Evolutionary conservation across 345 rosid genomes (phyloP).

Genomic region (Ricinus communis): DNA sequence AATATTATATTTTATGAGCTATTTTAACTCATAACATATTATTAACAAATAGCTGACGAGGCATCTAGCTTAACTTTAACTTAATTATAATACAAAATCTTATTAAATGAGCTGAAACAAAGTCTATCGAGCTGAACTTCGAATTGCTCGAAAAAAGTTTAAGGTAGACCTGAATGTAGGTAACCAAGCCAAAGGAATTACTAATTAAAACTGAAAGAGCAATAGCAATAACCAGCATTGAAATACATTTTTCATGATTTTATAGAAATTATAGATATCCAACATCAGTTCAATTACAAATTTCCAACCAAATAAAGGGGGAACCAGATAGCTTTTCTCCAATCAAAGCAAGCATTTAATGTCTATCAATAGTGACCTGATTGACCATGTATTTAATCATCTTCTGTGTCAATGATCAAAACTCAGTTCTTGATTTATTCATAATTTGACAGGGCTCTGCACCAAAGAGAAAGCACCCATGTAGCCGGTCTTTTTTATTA

Average conservation of each 20-base stretch:
- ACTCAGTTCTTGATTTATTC: conserved; percentile 13
- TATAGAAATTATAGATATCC: neutral
- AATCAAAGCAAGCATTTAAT: too few species aligned
- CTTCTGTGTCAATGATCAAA: neutral
- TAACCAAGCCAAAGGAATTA: too few species aligned
- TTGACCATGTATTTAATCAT: neutral
- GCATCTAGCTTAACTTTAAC: too few species aligned
- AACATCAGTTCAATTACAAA: neutral
- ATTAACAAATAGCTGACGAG: too few species aligned
- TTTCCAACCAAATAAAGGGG: neutral
- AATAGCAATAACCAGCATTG: neutral
- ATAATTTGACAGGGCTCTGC: neutral
- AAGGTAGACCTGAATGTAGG: too few species aligned
- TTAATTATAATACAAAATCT: too few species aligned
- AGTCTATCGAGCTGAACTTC: too few species aligned
- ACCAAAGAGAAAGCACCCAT: neutral
- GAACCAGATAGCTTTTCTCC: neutral
- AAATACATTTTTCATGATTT: neutral
- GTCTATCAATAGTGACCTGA: neutral
- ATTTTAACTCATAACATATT: too few species aligned
- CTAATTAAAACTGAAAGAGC: neutral
- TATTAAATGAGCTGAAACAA: too few species aligned
- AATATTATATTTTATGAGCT: too few species aligned
- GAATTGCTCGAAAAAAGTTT: too few species aligned
- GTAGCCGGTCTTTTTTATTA: neutral